Evolutionary conservation across 768 basidiomycete species (phyloP), one percentile per base, ranked within the genome.

Genomic region (Lactarius sanguifluus): DNA sequence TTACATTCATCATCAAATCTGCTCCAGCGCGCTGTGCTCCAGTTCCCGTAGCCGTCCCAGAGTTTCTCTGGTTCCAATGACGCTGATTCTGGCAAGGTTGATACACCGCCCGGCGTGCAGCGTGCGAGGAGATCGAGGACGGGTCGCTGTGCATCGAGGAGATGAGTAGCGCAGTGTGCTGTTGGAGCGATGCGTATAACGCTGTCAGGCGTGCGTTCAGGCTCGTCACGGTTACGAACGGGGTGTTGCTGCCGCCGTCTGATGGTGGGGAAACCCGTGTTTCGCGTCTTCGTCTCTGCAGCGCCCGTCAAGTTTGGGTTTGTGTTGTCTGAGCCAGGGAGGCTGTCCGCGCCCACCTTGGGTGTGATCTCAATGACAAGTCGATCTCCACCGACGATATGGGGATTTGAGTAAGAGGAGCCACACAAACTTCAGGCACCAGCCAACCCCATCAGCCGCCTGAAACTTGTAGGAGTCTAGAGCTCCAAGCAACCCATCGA

Each of bases 101-200:
- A 20, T 61, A 61, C 61, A 59, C 38, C 18, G 57, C 57, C 10
- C 66, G 61, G 3, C 57, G 50, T 0, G 41, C 40, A 3, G 61
- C 30, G 34, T 98, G 78, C 30, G 81, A 75, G 3, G 89, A 80
- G 92, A 96, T 94, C 7, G 76, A 79, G 0, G 92, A 85, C 0
- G 95, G 95, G 75, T 97, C 92, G 0, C 88, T 87, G 73, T 98
- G 94, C 1, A 96, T 94, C 0, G 90, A 92, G 73, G 97, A 87
- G 47, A 98, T 80, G 61, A 98, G 77, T 25, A 98, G 75, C 0
- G 94, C 94, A 0, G 95, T 93, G 25, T 88, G 85, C 2, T 87
- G 75, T 0, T 94, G 94, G 0, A 98, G 83, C 0, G 86, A 75
- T 0, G 82, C 78, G 72, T 96, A 87, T 0, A 98, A 77, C 1